Percentiles rank a stretch among this genome's conserved stretches.
Conservation (phyloP, 1,139 yeast species). For the Saccharomyces pastorianus region DNA sequence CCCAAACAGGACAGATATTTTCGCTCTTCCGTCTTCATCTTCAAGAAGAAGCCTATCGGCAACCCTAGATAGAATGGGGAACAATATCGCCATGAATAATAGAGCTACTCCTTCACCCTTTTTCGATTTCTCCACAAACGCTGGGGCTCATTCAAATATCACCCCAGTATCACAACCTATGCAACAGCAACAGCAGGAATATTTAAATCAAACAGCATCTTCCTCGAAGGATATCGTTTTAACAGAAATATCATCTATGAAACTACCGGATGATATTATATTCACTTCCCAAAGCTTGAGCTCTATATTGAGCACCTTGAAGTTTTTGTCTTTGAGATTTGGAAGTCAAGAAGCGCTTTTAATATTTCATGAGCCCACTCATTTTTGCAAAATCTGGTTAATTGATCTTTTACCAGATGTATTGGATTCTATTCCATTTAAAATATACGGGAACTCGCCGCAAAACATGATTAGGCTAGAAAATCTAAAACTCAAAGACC, state of each 20-base stretch:
- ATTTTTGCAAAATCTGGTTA: constrained; percentile 43
- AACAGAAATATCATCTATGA: constrained; percentile 47
- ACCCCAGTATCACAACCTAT: constrained; percentile 3
- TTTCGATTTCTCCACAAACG: constrained; percentile 10
- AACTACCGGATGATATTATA: constrained; percentile 21
- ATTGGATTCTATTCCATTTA: constrained; percentile 21
- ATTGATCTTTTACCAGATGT: constrained; percentile 35
- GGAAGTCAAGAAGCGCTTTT: constrained; percentile 56
- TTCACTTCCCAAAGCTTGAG: constrained; percentile 8
- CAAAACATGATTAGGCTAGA: constrained; percentile 17
- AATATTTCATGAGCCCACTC: constrained; percentile 32
- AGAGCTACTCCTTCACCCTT: constrained; percentile 10
- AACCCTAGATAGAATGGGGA: constrained; percentile 26
- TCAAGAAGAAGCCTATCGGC: constrained; percentile 14
- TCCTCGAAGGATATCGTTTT: constrained; percentile 54
- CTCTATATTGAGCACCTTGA: constrained; percentile 32
- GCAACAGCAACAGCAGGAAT: constrained; percentile 4
- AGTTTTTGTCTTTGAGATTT: constrained; percentile 39
- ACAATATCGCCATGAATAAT: constrained; percentile 1
- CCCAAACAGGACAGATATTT: neutral
- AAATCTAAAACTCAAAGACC: constrained; percentile 25
- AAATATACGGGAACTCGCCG: constrained; percentile 27
- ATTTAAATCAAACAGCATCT: constrained; percentile 11
- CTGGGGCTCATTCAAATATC: neutral
- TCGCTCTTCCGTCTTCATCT: neutral